A percentile compares a stretch with the other conserved stretches of the same genome.
Evolutionary conservation across 1,284 basidiomycete genomes (phyloP).

Genomic region (Pseudozyma sp.): DNA sequence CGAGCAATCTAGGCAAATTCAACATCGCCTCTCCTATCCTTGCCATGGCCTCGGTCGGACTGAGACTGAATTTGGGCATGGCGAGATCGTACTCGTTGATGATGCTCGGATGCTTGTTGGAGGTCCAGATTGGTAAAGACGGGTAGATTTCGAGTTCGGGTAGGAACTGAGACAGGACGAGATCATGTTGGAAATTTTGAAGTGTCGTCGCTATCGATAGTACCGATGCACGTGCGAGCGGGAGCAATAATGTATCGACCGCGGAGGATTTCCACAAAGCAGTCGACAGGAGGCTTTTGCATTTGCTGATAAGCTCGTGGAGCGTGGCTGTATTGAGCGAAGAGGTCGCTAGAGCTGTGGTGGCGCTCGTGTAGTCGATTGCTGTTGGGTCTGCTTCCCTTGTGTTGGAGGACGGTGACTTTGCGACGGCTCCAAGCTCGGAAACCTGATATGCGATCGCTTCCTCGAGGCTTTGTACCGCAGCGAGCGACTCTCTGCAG

Average conservation of each 20-base stretch:
- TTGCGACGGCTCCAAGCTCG: conserved; percentile 21
- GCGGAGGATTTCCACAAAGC: conserved; percentile 19
- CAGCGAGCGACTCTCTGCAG: conserved; percentile 28
- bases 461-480: conserved; percentile 21
- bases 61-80: conserved; percentile 92
- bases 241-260: conserved; percentile 71
- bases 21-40: conserved; percentile 90
- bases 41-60: conserved; percentile 87
- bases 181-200: conserved; percentile 81
- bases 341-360: conserved; percentile 24
- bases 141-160: conserved; percentile 81
- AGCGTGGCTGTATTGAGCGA: conserved; percentile 30
- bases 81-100: conserved; percentile 75
- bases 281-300: conserved; percentile 23
- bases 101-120: conserved; percentile 45
- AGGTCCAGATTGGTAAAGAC: conserved; percentile 77
- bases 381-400: neutral
- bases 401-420: neutral
- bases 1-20: conserved; percentile 91
- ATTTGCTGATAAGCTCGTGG: conserved; percentile 21
- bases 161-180: conserved; percentile 85
- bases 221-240: conserved; percentile 75
- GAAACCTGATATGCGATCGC: conserved; percentile 37
- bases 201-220: conserved; percentile 78
- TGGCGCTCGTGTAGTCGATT: conserved; percentile 23